A percentile compares a stretch with the other conserved stretches of the same genome.
Evolutionary conservation across 345 rosid species (phyloP).

Genomic region (Chamaenerion angustifolium): DNA sequence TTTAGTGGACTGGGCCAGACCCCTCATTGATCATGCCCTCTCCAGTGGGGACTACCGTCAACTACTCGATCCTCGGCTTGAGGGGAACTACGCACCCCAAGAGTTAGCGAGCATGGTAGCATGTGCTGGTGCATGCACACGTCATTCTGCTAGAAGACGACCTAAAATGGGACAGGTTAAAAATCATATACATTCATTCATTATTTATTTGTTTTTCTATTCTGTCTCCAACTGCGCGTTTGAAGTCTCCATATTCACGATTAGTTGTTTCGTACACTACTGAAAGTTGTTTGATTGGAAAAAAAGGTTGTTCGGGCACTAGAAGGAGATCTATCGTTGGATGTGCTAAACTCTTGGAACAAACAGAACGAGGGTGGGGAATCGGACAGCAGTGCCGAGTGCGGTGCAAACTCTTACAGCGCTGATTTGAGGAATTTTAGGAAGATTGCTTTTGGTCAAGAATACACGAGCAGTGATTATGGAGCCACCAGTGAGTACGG

Average conservation of each 20-base stretch:
- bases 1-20: slow-evolving; percentile 91
- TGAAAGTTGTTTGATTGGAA: neutral
- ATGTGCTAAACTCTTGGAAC: slow-evolving; percentile 36
- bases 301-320: slow-evolving; percentile 55
- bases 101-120: slow-evolving; percentile 71
- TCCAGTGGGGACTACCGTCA: slow-evolving; percentile 38
- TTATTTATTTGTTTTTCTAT: too few relatives aligned
- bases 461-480: slow-evolving; percentile 41
- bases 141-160: slow-evolving; percentile 62
- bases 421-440: slow-evolving; percentile 39
- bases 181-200: neutral
- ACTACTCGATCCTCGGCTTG: slow-evolving; percentile 55
- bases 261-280: too few relatives aligned
- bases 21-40: slow-evolving; percentile 34
- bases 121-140: slow-evolving; percentile 54
- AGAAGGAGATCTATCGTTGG: slow-evolving; percentile 49
- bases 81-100: slow-evolving; percentile 23
- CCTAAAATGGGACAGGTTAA: slow-evolving; percentile 96
- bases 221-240: too few relatives aligned
- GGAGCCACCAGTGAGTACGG: slow-evolving; percentile 64
- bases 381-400: slow-evolving; percentile 10
- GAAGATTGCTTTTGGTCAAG: slow-evolving; percentile 26
- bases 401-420: slow-evolving; percentile 21
- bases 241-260: too few relatives aligned
- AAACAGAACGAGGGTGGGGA: slow-evolving; percentile 25